Conservation (phyloP, 805 yeast genomes). For the Nakazawaea ishiwadae region DNA sequence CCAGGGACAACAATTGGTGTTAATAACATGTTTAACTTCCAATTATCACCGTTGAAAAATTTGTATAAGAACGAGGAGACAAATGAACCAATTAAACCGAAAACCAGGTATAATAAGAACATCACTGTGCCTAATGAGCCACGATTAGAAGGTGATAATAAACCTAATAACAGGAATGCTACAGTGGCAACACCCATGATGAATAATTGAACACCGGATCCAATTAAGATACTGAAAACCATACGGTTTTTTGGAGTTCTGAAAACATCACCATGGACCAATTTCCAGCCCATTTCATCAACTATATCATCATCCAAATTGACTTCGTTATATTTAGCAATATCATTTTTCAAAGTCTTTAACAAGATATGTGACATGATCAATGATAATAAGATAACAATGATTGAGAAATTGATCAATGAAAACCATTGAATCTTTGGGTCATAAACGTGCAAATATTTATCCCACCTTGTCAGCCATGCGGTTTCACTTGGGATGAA, state of each 20-base stretch:
- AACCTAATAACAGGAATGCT: conserved; percentile 80
- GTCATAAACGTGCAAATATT: conserved; percentile 85
- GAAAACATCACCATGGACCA: conserved; percentile 92
- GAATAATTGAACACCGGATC: conserved; percentile 83
- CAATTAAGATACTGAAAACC: conserved; percentile 74
- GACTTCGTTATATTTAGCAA: conserved; percentile 82
- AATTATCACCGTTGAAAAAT: conserved; percentile 85
- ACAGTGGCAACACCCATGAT: conserved; percentile 72
- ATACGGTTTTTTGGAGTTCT: conserved; percentile 72
- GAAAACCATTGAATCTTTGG: conserved; percentile 97
- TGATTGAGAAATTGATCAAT: conserved; percentile 75
- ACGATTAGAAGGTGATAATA: conserved; percentile 89
- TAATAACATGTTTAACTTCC: conserved; percentile 81
- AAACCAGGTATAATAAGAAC: conserved; percentile 77
- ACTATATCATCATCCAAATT: conserved; percentile 82
- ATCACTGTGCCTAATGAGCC: conserved; percentile 89
- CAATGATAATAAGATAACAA: conserved; percentile 71
- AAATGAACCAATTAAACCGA: conserved; percentile 81
- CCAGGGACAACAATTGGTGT: conserved; percentile 91
- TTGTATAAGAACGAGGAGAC: conserved; percentile 84
- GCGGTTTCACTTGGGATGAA: conserved; percentile 68
- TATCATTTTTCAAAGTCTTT: conserved; percentile 79
- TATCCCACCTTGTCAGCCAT: conserved; percentile 99
- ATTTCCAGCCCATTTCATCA: conserved; percentile 96
- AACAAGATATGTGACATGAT: conserved; percentile 75